phyloP scores from a whole-genome alignment of 169 alveolate genomes.

The Blepharisma undulans region DNA sequence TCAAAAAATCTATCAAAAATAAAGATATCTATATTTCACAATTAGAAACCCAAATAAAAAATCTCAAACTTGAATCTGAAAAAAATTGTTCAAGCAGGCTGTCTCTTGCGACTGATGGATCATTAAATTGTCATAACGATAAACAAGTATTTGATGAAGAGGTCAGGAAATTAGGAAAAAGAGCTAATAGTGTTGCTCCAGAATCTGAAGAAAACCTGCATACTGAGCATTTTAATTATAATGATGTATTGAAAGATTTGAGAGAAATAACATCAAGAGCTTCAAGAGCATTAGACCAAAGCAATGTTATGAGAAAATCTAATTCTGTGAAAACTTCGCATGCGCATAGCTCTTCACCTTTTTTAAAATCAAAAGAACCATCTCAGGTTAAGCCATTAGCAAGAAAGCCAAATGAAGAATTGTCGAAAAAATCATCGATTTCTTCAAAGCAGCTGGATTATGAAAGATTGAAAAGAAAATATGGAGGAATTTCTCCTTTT shows the following conservation, averaged over 20 bases:
- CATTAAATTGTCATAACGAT: background rate
- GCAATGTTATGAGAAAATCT: background rate
- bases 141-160: background rate
- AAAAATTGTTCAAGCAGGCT: background rate
- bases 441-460: background rate
- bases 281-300: background rate
- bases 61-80: background rate
- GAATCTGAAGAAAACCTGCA: background rate
- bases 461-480: background rate
- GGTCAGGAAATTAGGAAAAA: background rate
- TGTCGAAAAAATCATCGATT: background rate
- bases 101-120: background rate
- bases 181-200: background rate
- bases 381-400: background rate
- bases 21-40: background rate
- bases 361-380: background rate
- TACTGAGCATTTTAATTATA: background rate
- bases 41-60: background rate
- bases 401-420: background rate
- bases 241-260: background rate
- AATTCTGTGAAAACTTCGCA: background rate
- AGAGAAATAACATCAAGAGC: background rate
- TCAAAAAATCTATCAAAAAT: background rate
- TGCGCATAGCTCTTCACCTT: background rate
- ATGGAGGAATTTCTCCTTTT: background rate